Conservation (phyloP, 2,329 filamentous ascomycete genomes). For the Raffaelea arxii region DNA sequence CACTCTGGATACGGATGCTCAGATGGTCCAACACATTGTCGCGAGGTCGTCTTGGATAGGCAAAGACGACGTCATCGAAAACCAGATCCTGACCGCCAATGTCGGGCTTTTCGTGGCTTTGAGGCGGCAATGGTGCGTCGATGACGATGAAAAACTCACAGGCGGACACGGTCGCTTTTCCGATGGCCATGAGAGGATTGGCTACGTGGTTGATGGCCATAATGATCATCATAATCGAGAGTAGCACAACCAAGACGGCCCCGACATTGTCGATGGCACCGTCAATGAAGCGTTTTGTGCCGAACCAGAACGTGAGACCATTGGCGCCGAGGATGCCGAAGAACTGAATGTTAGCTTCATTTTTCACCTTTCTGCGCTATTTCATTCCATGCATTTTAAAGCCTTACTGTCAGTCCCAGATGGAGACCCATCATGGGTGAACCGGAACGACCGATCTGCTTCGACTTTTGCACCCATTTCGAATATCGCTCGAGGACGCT, state of each 20-base stretch:
- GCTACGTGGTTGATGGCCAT: conserved; percentile 46
- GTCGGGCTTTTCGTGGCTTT: conserved; percentile 31
- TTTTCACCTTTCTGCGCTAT: not conserved
- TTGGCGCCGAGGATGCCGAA: conserved; percentile 26
- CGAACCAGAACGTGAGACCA: conserved; percentile 53
- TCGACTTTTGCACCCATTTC: conserved; percentile 41
- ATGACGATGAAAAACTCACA: conserved; percentile 45
- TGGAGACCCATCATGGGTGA: conserved; percentile 17
- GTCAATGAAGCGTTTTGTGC: conserved; percentile 39
- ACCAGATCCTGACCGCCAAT: conserved; percentile 41
- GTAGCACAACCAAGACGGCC: conserved; percentile 42
- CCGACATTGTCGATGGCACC: conserved; percentile 38
- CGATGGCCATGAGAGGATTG: conserved; percentile 43
- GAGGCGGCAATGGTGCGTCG: conserved; percentile 27
- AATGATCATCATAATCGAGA: conserved; percentile 48
- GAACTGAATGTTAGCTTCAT: not conserved
- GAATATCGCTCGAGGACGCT: conserved; percentile 43
- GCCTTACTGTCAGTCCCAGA: conserved; percentile 13
- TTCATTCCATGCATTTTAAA: not conserved
- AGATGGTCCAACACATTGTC: conserved; percentile 38
- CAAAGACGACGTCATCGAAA: conserved; percentile 55
- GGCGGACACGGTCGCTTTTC: conserved; percentile 43
- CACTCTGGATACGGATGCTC: conserved; percentile 45
- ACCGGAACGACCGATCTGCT: conserved; percentile 21
- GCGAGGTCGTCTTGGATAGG: conserved; percentile 46